Base-by-base conservation (phyloP, 2,329 filamentous ascomycete species). In the Rutstroemia sp. region DNA sequence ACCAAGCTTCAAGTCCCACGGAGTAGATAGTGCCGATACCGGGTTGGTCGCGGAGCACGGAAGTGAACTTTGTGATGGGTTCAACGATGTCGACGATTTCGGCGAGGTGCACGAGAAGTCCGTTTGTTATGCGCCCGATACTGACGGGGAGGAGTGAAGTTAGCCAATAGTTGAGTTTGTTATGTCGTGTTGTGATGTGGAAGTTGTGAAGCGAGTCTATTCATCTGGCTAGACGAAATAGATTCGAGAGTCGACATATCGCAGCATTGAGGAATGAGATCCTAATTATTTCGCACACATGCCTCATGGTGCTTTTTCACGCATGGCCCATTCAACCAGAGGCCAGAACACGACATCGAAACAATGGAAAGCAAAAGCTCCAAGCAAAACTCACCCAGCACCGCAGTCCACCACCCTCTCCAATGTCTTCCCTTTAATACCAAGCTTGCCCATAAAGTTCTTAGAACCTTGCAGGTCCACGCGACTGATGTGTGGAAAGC, bases 111-210 rank as follows among this genome's bases (percentile, higher is more conserved):
- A 86, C 72, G n/a, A 96, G 76, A 4, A 96, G 77, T 0, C 87
- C 88, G 57, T 86, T 78, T 0, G 90, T 95, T 58, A 96, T 81
- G 44, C 92, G 78, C 0, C 92, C 92, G 57, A 96, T 95, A 0
- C 92, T 84, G 60, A 5, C 27, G 50, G 21, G n/a, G 3, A 36
- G 10, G 58, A 38, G 6, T n/a, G 39, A 19, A 55, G 49, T 30
- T 54, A 8, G 19, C 10, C 16, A 8, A 40, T 34, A 12, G 30
- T 34, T 34, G 30, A 34, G 3, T 14, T 34, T 34, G 30, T 1
- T 34, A 10, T 12, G 4, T 34, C 14, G 30, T 14, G 30, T 34
- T 34, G 30, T 34, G 30, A 34, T 4, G 30, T 34, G 8, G 30
- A 34, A 14, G 30, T 34, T 34, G 30, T 34, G 30, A 34, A 10